Conservation (phyloP, 371 early-diverging fungal genomes). For the Mucor saturninus region DNA sequence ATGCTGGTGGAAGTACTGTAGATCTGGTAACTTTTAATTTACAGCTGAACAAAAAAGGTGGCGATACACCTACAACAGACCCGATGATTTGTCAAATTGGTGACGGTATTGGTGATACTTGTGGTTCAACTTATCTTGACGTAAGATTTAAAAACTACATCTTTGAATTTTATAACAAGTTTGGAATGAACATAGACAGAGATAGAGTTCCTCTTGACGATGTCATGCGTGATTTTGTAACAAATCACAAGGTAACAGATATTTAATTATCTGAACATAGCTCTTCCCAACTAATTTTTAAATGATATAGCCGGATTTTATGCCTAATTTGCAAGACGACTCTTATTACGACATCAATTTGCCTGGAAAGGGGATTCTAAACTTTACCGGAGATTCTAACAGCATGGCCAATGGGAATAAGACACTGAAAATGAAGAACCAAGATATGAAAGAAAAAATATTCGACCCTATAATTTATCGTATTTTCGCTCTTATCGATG, state of each 20-base stretch:
- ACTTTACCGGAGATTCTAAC: no score
- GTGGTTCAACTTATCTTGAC: conserved; percentile 56
- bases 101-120: conserved; percentile 51
- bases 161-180: not conserved
- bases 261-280: no score
- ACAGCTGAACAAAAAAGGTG: not conserved
- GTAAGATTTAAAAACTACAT: conserved; percentile 26
- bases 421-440: not conserved
- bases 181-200: not conserved
- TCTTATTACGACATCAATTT: no score
- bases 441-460: not conserved
- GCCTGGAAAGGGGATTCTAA: no score
- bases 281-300: no score
- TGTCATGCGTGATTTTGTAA: not conserved
- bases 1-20: conserved; percentile 64
- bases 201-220: not conserved
- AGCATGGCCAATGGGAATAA: not conserved
- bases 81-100: conserved; percentile 24
- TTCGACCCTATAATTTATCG: not conserved
- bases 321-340: no score
- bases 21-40: conserved; percentile 17
- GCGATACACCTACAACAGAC: not conserved
- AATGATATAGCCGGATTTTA: no score
- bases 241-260: no score
- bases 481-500: not conserved